Evolutionary conservation across 2,329 filamentous ascomycete genomes (phyloP).

Genomic region (Pseudofabraea citricarpa): DNA sequence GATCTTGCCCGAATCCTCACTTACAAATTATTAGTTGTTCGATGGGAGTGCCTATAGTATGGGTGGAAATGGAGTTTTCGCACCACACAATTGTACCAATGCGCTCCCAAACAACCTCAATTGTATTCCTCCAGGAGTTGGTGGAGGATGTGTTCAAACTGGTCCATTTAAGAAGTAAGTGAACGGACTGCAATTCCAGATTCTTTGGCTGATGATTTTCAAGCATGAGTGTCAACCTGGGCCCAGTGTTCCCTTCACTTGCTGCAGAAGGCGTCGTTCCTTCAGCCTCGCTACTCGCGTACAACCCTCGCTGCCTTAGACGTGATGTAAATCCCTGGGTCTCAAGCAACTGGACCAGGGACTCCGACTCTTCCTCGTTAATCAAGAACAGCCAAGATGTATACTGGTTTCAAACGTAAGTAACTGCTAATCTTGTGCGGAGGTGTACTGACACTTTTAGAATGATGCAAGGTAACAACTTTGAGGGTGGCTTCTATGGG

Average conservation of each 20-base stretch:
- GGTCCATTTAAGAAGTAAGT: slow-evolving; percentile 38
- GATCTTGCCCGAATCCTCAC: too few species aligned
- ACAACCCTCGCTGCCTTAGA: slow-evolving; percentile 38
- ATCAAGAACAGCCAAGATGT: slow-evolving; percentile 32
- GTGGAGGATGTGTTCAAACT: slow-evolving; percentile 47
- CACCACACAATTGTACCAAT: slow-evolving; percentile 18
- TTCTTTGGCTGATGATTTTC: not conserved
- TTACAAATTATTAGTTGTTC: slow-evolving; percentile 38
- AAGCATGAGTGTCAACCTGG: slow-evolving; percentile 13
- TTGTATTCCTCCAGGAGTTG: slow-evolving; percentile 40
- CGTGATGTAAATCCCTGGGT: slow-evolving; percentile 32
- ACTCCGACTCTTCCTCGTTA: slow-evolving; percentile 29
- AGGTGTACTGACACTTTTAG: slow-evolving; percentile 9
- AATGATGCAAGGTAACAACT: slow-evolving; percentile 34
- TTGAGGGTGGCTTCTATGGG: slow-evolving; percentile 24
- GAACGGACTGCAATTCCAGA: not conserved
- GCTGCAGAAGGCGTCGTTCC: slow-evolving; percentile 25
- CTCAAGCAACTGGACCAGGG: slow-evolving; percentile 32
- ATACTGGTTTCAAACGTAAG: slow-evolving; percentile 33
- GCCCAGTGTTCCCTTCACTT: slow-evolving; percentile 29
- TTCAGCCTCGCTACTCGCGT: slow-evolving; percentile 22
- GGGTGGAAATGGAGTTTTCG: slow-evolving; percentile 39
- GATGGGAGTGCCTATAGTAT: slow-evolving; percentile 45
- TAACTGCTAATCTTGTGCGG: slow-evolving; percentile 1
- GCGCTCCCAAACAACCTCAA: slow-evolving; percentile 5